Conservation (phyloP, 106 monocot genomes). For the Apostasia ramifera region DNA sequence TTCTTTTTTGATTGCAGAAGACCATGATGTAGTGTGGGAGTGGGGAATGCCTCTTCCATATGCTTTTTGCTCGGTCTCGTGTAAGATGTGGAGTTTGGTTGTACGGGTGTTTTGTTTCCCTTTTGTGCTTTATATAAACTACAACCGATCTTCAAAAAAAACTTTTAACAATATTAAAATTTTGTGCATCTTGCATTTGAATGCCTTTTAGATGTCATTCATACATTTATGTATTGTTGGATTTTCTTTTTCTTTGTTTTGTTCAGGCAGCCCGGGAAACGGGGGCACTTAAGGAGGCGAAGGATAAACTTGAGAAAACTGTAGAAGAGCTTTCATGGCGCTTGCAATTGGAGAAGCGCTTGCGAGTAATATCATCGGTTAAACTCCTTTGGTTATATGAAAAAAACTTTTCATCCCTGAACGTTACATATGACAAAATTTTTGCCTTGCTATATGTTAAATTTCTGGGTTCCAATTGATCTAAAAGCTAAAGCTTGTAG, state of each 20-base stretch:
- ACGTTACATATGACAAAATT: background rate
- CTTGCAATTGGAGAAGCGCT: conserved; percentile 57
- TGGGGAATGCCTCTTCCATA: too few relatives aligned
- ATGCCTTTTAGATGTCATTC: conserved; percentile 2
- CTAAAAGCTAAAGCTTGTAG: too few relatives aligned
- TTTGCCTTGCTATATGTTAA: too few relatives aligned
- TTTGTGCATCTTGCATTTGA: background rate
- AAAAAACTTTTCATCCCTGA: background rate
- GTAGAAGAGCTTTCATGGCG: conserved; percentile 86
- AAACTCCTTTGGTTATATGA: background rate
- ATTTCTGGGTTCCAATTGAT: too few relatives aligned
- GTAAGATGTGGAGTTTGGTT: too few relatives aligned
- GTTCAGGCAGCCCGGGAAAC: conserved; percentile 74
- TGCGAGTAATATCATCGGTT: conserved; percentile 40
- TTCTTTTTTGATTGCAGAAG: too few relatives aligned
- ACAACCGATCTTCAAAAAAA: too few relatives aligned
- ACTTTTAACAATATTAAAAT: background rate
- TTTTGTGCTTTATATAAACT: too few relatives aligned
- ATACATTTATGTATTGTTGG: background rate
- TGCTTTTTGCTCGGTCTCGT: too few relatives aligned
- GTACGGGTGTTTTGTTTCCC: too few relatives aligned
- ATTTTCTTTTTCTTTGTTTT: background rate
- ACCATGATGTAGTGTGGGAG: too few relatives aligned
- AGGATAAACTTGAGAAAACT: conserved; percentile 78
- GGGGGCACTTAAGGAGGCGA: conserved; percentile 79